Base-by-base conservation (phyloP, 164 flowering plant species). In the Annona cherimola region DNA sequence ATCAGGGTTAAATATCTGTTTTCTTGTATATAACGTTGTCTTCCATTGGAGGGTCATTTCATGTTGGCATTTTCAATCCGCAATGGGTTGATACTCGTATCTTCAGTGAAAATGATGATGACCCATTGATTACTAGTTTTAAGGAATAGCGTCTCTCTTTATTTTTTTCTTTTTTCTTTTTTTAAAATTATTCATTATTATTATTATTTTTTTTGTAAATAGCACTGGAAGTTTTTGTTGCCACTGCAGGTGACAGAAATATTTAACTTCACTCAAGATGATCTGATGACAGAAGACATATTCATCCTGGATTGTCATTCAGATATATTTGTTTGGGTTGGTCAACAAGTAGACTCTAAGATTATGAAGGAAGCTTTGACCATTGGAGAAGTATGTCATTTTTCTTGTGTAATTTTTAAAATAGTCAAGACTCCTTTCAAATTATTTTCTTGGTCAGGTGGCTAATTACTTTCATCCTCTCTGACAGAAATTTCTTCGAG, bases 221-320 rank as follows among this genome's bases (percentile, higher is more conserved):
- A 35, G 40, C 20, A 19, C 16, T 44, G 26, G 44, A 43, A 50
- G 8, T 64, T 68, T 67, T 19, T 62, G 45, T 75, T 77, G n/a
- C 45, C 42, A 12, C 76, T 85, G 78, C 89, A 96, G 99, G 93
- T 89, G 74, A 83, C 82, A 11, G 98, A 93, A 81, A 86, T 96
- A 69, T 87, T 82, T 81, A 96, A 87, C 78, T 96, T 93, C 79
- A 71, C 84, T 69, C 99, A 96, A 78, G 99, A 96, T 74, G 99
- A 96, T 86, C 78, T 96, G 85, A 93, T 93, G 98, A 92, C 99
- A 3, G 99, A 96, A 85, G 99, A 96, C 81, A 82, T 88, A 70
- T 93, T 85, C 76, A 85, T 96, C 78, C 76, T 96, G 74, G 98
- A 96, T 81, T 88, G 91, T 80, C 95, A 88, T 75, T 88, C 95